Percentiles rank a stretch among this genome's conserved stretches.
Evolutionary conservation across 169 alveolate genomes (phyloP).

Genomic region (Theileria parva): DNA sequence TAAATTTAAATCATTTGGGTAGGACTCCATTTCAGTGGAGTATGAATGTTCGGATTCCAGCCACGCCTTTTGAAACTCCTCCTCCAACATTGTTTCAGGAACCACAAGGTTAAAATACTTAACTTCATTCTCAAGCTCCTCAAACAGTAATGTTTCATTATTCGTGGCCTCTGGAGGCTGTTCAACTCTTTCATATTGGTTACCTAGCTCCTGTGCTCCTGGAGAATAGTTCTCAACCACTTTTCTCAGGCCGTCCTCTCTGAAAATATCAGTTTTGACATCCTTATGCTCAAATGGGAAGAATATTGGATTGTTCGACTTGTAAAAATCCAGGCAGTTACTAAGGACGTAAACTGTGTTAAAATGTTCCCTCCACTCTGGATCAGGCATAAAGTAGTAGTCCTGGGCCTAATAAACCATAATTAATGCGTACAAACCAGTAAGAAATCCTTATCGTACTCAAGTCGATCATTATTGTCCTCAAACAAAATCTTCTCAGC

Average conservation of each 20-base stretch:
- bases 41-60: conserved; percentile 27
- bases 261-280: conserved; percentile 51
- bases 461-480: neutral
- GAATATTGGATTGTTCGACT: conserved; percentile 3
- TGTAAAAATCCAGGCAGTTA: conserved; percentile 18
- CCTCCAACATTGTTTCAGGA: conserved; percentile 50
- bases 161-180: neutral
- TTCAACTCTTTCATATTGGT: neutral
- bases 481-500: conserved; percentile 26
- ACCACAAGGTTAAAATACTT: conserved; percentile 31
- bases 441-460: conserved; percentile 11
- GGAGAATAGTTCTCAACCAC: neutral
- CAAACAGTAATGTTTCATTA: neutral
- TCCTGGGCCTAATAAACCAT: conserved; percentile 32
- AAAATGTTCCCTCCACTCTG: conserved; percentile 43
- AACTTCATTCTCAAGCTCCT: conserved; percentile 9
- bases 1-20: neutral
- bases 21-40: conserved; percentile 26
- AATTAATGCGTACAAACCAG: conserved; percentile 5
- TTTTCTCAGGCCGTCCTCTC: neutral
- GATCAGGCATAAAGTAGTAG: conserved; percentile 26
- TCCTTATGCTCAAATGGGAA: conserved; percentile 57
- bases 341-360: conserved; percentile 37
- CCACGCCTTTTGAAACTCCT: conserved; percentile 60
- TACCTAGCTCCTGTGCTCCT: neutral